These are phyloP conservation scores for Endoconidiophora laricicola DNA, from an alignment of 2,329 filamentous ascomycete genomes.

Conservation along the genomic window DNA sequence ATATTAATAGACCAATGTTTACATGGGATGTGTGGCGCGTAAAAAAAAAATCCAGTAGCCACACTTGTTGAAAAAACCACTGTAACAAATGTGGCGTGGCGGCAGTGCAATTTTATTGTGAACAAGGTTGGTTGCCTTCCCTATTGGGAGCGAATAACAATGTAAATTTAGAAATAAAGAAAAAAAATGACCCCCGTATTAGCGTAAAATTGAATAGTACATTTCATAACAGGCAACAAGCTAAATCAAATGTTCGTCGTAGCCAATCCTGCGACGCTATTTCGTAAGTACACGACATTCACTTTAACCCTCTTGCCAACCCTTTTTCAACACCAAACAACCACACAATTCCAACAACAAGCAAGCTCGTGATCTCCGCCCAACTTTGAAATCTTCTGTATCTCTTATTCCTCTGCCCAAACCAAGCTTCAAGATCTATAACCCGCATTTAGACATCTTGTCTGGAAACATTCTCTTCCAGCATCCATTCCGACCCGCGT, in stretches of 20 bases:
- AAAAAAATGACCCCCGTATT: background rate
- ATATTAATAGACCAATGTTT: slow-evolving; percentile 1
- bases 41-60: background rate
- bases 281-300: slow-evolving; percentile 7
- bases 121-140: no score
- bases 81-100: slow-evolving; percentile 1
- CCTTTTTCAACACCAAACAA: no score
- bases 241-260: background rate
- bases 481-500: no score
- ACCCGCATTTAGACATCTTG: background rate
- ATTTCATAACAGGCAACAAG: background rate
- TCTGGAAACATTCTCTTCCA: no score
- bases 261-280: slow-evolving; percentile 2
- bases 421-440: background rate
- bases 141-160: no score
- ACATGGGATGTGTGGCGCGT: slow-evolving; percentile 7
- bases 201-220: background rate
- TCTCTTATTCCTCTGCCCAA: background rate
- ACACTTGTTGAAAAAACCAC: background rate
- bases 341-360: no score
- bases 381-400: no score
- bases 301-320: background rate
- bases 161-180: no score
- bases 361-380: no score
- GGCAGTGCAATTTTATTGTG: slow-evolving; percentile 1